These are phyloP conservation scores for Gentiana macrophylla DNA, from an alignment of 257 asterid genomes.

Conservation along the genomic window DNA sequence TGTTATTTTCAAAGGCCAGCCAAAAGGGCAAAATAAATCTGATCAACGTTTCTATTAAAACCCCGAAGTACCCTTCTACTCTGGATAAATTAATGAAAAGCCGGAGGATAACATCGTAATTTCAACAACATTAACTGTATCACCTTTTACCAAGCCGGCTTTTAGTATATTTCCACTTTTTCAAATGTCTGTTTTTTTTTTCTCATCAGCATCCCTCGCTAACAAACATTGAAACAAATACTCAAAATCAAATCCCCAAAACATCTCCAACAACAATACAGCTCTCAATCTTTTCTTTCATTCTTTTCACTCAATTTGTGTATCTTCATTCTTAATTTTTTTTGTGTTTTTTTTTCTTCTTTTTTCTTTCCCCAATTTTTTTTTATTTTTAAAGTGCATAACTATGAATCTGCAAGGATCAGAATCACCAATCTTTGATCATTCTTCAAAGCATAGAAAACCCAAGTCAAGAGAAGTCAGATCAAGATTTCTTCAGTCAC, in stretches of 20 bases:
- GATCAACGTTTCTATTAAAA: not conserved
- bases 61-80: conserved; percentile 7
- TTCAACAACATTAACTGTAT: conserved; percentile 5
- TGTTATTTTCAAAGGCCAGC: not conserved
- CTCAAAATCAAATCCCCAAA: conserved; percentile 4
- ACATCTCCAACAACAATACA: conserved; percentile 4
- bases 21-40: no score
- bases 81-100: not conserved
- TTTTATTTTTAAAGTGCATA: conserved; percentile 6
- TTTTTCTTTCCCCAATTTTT: not conserved
- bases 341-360: not conserved
- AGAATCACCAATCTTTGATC: conserved; percentile 14
- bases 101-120: conserved; percentile 23
- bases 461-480: conserved; percentile 57
- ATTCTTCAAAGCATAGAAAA: conserved; percentile 26
- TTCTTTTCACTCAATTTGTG: no score
- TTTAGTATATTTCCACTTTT: conserved; percentile 52
- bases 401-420: conserved; percentile 36
- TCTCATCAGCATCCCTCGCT: conserved; percentile 20
- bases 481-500: conserved; percentile 60
- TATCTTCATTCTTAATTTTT: no score
- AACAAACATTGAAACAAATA: conserved; percentile 11
- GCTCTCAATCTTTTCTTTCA: no score
- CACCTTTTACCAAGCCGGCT: conserved; percentile 47
- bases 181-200: conserved; percentile 37